A percentile compares a stretch with the other conserved stretches of the same genome.
Conservation (phyloP, 2,329 filamentous ascomycete species). For the Ophiostoma fasciatum region DNA sequence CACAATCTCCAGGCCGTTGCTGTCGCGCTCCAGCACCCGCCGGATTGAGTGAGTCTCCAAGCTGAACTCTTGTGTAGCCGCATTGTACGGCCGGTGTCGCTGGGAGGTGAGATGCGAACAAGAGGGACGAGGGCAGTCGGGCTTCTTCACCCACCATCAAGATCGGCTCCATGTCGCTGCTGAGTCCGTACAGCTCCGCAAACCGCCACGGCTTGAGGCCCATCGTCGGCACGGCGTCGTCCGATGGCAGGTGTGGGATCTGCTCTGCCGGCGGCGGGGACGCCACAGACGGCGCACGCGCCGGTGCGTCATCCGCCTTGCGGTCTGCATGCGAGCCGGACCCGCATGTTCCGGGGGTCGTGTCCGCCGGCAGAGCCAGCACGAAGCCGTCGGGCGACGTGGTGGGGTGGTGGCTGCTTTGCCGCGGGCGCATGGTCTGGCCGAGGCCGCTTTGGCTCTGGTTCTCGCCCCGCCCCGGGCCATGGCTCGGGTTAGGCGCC, state of each 20-base stretch:
- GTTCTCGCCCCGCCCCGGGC: no score
- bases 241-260: constrained; percentile 3
- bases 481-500: no score
- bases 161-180: constrained; percentile 21
- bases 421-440: no score
- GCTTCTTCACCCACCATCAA: constrained; percentile 13
- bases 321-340: no score
- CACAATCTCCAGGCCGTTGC: constrained; percentile 13
- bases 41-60: constrained; percentile 8
- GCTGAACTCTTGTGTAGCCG: constrained; percentile 4
- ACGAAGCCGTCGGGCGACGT: no score
- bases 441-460: no score
- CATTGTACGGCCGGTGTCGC: constrained; percentile 7
- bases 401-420: no score
- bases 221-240: constrained; percentile 12
- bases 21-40: constrained; percentile 12
- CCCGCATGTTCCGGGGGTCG: no score
- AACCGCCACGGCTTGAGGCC: constrained; percentile 16
- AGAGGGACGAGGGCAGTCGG: background rate
- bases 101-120: background rate
- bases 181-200: constrained; percentile 19
- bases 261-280: constrained; percentile 8
- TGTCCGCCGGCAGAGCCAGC: no score
- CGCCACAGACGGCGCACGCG: no score
- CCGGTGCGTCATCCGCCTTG: no score